A percentile compares a stretch with the other conserved stretches of the same genome.
Evolutionary conservation across 768 basidiomycete species (phyloP).

Genomic region (Boletus pseudo-olivaceus): DNA sequence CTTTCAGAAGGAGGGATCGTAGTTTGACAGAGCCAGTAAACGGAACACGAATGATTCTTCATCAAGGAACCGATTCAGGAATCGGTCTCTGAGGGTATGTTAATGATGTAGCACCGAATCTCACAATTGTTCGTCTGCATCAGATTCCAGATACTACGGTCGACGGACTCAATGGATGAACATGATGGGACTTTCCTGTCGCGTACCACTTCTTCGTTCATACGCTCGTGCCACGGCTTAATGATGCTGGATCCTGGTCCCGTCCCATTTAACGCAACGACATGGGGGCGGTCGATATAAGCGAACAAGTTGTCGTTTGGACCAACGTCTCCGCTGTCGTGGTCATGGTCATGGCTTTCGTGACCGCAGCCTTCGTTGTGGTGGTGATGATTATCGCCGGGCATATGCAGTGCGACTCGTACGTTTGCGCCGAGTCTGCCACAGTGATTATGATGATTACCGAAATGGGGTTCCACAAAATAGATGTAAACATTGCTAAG

Average conservation of each 20-base stretch:
- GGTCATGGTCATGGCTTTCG: constrained; percentile 58
- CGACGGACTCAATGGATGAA: not conserved
- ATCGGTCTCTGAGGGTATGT: not conserved
- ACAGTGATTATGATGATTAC: not conserved
- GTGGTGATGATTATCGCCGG: constrained; percentile 30
- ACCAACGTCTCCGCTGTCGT: constrained; percentile 44
- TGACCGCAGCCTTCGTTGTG: constrained; percentile 51
- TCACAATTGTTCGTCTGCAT: constrained; percentile 88
- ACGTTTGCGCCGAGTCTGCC: not conserved
- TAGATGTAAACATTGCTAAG: constrained; percentile 10
- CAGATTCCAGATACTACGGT: constrained; percentile 75
- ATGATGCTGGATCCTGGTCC: constrained; percentile 56
- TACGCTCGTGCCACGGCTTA: constrained; percentile 83
- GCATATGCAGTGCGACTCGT: constrained; percentile 8
- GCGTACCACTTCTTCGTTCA: constrained; percentile 66
- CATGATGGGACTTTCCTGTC: not conserved
- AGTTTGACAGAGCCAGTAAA: constrained; percentile 87
- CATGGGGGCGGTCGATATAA: constrained; percentile 77
- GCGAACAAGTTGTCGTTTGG: constrained; percentile 69
- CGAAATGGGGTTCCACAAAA: constrained; percentile 3
- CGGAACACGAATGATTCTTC: constrained; percentile 77
- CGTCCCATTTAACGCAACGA: constrained; percentile 71
- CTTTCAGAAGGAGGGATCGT: constrained; percentile 75
- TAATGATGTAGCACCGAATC: constrained; percentile 14
- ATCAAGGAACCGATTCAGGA: constrained; percentile 6